These are phyloP conservation scores for Fusarium temperatum DNA, from an alignment of 2,329 filamentous ascomycete genomes.

Conservation along the genomic window DNA sequence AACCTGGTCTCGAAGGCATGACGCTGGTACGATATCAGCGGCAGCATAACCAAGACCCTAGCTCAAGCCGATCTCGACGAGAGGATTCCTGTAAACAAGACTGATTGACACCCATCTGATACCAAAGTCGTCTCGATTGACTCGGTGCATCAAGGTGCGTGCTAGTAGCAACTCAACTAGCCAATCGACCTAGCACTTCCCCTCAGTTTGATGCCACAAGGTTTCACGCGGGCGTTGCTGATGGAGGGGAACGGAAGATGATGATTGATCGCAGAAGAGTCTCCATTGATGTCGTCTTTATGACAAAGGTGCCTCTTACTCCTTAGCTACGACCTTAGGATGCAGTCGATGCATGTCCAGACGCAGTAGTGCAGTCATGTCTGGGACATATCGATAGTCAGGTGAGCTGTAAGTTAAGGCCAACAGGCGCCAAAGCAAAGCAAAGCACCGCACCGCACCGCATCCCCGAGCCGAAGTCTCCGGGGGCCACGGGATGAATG, in stretches of 20 bases:
- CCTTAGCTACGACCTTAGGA: background rate
- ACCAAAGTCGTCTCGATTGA: constrained; percentile 27
- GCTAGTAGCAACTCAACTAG: constrained; percentile 3
- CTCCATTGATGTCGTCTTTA: constrained; percentile 1
- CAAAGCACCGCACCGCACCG: constrained; percentile 30
- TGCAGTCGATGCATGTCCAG: background rate
- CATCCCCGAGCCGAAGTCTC: constrained; percentile 39
- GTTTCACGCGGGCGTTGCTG: constrained; percentile 36
- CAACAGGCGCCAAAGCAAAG: constrained; percentile 32
- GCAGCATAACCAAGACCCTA: background rate
- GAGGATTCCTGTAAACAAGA: constrained; percentile 6
- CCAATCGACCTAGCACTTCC: constrained; percentile 34
- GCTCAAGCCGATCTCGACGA: constrained; percentile 1
- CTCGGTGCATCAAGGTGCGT: constrained; percentile 8
- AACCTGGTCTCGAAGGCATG: constrained; percentile 24
- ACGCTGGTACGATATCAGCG: constrained; percentile 40
- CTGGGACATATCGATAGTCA: constrained; percentile 30
- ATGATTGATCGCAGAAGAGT: constrained; percentile 12
- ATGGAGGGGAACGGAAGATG: background rate
- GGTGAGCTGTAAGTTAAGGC: constrained; percentile 35
- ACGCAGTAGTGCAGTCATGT: background rate
- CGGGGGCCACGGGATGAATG: constrained; percentile 25
- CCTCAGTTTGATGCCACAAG: constrained; percentile 40
- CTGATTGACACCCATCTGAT: constrained; percentile 31
- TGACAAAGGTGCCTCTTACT: constrained; percentile 1